These are phyloP conservation scores for Dunaliella sp. DNA, from an alignment of 139 green algal species.

Conservation along the genomic window DNA sequence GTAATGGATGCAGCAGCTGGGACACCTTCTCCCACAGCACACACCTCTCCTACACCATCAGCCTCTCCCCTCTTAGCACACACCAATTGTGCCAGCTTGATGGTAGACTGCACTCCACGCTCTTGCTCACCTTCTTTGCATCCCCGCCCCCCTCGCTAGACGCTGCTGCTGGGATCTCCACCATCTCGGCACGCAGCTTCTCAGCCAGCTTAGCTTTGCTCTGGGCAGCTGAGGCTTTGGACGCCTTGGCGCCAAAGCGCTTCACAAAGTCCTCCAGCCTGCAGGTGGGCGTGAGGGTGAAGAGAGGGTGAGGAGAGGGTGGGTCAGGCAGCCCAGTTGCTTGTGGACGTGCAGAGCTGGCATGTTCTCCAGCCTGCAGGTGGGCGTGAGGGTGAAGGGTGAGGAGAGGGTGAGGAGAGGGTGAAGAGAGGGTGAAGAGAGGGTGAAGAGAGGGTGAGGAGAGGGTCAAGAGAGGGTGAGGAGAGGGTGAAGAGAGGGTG, in stretches of 20 bases:
- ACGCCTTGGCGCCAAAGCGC: slow-evolving; percentile 67
- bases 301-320: no score
- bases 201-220: slow-evolving; percentile 59
- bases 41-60: background rate
- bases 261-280: slow-evolving; percentile 69
- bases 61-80: no score
- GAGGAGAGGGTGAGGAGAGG: no score
- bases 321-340: no score
- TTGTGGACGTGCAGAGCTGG: no score
- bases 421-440: no score
- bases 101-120: background rate
- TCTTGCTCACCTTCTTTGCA: slow-evolving; percentile 26
- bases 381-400: background rate
- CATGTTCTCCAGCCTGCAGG: slow-evolving; percentile 52
- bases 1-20: background rate
- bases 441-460: no score
- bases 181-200: slow-evolving; percentile 55
- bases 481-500: no score
- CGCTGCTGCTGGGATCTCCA: slow-evolving; percentile 38
- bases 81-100: no score
- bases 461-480: no score
- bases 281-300: background rate
- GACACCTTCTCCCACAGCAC: background rate
- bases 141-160: slow-evolving; percentile 41
- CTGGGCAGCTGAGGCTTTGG: slow-evolving; percentile 67